A percentile compares a stretch with the other conserved stretches of the same genome.
phyloP scores from a whole-genome alignment of 176 grass and related monocot genomes.

The Carex scoparia region DNA sequence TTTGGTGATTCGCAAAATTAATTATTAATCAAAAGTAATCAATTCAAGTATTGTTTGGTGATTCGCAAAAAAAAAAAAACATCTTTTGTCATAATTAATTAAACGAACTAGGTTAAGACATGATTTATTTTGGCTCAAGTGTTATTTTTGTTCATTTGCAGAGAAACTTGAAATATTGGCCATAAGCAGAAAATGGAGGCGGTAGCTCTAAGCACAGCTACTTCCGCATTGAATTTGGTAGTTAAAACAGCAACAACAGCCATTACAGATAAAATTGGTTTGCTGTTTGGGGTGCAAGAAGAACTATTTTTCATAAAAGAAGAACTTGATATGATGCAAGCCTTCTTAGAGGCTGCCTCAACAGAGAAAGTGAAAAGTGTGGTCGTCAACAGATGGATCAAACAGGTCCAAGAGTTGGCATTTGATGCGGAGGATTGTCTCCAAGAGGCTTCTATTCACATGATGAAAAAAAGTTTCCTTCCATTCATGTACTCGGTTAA shows the following conservation, averaged over 20 bases:
- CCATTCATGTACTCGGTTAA: not conserved
- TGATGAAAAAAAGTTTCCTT: not conserved
- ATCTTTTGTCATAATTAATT: too few relatives aligned
- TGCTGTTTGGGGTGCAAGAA: conserved; percentile 21
- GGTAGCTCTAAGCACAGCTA: not conserved
- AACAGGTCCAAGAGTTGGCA: conserved; percentile 34
- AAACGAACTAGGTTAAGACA: too few relatives aligned
- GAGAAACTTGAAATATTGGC: not conserved
- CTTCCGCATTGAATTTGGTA: not conserved
- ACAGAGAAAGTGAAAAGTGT: not conserved
- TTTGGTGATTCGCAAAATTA: too few relatives aligned
- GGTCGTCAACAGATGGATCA: conserved; percentile 29
- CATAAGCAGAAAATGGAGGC: conserved; percentile 5
- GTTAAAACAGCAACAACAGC: not conserved
- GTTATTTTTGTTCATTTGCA: not conserved
- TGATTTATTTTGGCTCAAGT: too few relatives aligned
- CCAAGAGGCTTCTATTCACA: not conserved
- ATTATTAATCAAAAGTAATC: too few relatives aligned
- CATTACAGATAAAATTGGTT: not conserved
- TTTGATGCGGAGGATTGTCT: conserved; percentile 40
- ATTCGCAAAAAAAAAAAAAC: too few relatives aligned
- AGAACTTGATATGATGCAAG: conserved; percentile 40
- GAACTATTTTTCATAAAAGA: conserved; percentile 26
- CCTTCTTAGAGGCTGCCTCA: conserved; percentile 1
- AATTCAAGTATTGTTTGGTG: too few relatives aligned